Evolutionary conservation across 345 rosid species (phyloP), one percentile per base, ranked within the genome.

Genomic region (Bretschneidera sinensis): DNA sequence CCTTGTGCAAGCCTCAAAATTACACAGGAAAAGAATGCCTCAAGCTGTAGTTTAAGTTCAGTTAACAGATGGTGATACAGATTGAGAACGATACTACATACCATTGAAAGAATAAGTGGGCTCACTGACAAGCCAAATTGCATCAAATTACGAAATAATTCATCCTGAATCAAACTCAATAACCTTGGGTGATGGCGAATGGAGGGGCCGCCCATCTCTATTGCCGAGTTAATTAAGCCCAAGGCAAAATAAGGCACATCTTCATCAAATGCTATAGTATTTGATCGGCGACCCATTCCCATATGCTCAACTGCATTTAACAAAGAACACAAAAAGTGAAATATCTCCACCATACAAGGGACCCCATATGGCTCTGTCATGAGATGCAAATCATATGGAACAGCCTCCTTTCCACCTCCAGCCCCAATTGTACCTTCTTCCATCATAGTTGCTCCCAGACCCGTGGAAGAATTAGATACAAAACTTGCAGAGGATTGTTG

Each of bases 11-110:
- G 92, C 79, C 97, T 89, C 79, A 94, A 71, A 70, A 91, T 78
- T 70, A 94, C 92, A 73, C 99, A 94, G 21, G 99, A 84, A 74
- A 94, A 94, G 87, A 94, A 94, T 61, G 99, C 99, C 80, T 94
- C 97, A 31, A 94, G 91, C 78, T 94, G 99, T 65, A 91, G 73
- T 77, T 91, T 94, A 59, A 94, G 82, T 70, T 94, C 97, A 60
- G 86, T 73, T 22, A 88, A 79, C 54, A 94, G 77, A 74, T 88
- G 91, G 61, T 90, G 90, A 77, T 94, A 94, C 71, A 94, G 79
- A 80, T 88, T 94, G 66, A 94, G 91, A 68, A 88, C 92, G 65
- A 88, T 90, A 79, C 97, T 86, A 71, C 88, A 90, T 22, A 85
- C 99, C 88, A 85, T 88, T 69, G 99, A 91, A 73, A 94, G 92